Evolutionary conservation across 768 basidiomycete genomes (phyloP).

Genomic region (Suillus variegatus): DNA sequence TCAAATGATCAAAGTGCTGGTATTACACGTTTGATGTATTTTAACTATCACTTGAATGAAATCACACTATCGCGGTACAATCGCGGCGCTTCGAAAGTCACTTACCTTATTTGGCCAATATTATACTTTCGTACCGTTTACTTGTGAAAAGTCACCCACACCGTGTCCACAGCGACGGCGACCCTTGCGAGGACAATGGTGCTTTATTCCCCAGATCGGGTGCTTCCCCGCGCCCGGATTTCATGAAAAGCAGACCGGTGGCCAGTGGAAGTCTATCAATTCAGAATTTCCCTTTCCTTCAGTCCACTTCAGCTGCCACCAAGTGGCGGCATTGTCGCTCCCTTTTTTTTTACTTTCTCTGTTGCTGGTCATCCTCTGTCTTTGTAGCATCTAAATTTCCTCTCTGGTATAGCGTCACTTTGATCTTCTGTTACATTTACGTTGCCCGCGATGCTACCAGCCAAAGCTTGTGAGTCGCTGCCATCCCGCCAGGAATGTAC

Average conservation of each 20-base stretch:
- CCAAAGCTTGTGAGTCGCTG: constrained; percentile 29
- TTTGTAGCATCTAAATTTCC: constrained; percentile 9
- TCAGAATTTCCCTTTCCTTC: background rate
- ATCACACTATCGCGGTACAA: background rate
- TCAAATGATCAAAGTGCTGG: background rate
- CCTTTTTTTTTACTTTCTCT: constrained; percentile 5
- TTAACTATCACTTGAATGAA: background rate
- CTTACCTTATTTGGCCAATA: constrained; percentile 17
- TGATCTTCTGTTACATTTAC: background rate
- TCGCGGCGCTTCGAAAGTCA: constrained; percentile 3
- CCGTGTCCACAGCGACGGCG: constrained; percentile 7
- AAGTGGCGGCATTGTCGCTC: background rate
- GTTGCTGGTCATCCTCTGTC: constrained; percentile 25
- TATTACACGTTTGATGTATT: too few species aligned
- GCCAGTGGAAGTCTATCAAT: background rate
- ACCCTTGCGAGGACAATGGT: constrained; percentile 26
- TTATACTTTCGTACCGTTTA: constrained; percentile 8
- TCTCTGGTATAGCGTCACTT: constrained; percentile 13
- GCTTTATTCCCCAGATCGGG: constrained; percentile 22
- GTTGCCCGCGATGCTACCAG: constrained; percentile 24
- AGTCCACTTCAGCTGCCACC: constrained; percentile 3
- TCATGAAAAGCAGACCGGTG: background rate
- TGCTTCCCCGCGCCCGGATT: background rate
- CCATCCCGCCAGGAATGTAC: background rate
- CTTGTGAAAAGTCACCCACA: constrained; percentile 9